These are phyloP conservation scores for Umbelopsis vinacea DNA, from an alignment of 192 early-diverging fungal genomes.

Conservation along the genomic window DNA sequence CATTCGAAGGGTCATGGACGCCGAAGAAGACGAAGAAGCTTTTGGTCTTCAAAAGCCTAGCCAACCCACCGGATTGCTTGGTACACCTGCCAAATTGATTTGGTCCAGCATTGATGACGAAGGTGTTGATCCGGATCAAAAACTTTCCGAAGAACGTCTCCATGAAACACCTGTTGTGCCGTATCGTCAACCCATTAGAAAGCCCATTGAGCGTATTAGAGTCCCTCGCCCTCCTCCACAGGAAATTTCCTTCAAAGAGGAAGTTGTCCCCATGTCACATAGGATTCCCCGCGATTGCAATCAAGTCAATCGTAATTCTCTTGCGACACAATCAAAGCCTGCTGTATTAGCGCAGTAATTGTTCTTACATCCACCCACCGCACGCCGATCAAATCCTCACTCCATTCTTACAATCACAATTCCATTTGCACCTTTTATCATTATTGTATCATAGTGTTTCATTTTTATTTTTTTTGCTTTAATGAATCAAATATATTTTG, in stretches of 20 bases:
- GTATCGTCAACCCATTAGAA: not conserved
- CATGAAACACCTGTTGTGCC: slow-evolving; percentile 15
- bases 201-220: not conserved
- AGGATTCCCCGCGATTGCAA: not conserved
- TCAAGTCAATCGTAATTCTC: not conserved
- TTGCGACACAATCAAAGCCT: not conserved
- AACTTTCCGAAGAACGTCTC: slow-evolving; percentile 18
- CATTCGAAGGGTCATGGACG: slow-evolving; percentile 30
- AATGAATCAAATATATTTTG: not conserved
- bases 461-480: not conserved
- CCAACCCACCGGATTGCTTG: not conserved
- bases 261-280: not conserved
- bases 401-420: not conserved
- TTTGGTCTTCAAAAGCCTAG: not conserved
- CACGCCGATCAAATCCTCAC: not conserved
- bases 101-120: slow-evolving; percentile 20
- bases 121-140: slow-evolving; percentile 22
- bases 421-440: not conserved
- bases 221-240: not conserved
- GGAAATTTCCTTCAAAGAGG: not conserved
- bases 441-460: not conserved
- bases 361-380: not conserved
- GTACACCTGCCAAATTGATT: slow-evolving; percentile 12
- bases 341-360: slow-evolving; percentile 15
- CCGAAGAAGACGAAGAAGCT: slow-evolving; percentile 33